Conservation (phyloP, 768 basidiomycete genomes). For the Wakefieldia striispora region DNA sequence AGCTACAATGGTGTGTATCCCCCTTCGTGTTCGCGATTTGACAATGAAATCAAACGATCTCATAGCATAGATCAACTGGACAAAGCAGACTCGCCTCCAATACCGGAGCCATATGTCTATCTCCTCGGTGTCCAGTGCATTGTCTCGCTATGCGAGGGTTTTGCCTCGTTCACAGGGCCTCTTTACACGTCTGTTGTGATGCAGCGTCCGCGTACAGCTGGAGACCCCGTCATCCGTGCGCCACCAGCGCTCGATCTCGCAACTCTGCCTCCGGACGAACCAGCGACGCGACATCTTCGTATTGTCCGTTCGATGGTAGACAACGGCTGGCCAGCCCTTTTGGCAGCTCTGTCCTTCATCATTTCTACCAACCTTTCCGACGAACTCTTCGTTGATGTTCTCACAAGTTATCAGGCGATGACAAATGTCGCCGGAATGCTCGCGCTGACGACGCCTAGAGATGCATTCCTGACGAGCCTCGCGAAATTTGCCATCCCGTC, state of each 20-base stretch:
- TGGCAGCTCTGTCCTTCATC: slow-evolving; percentile 87
- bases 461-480: slow-evolving; percentile 88
- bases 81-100: slow-evolving; percentile 91
- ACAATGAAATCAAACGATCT: not conserved
- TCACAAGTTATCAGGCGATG: slow-evolving; percentile 79
- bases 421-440: slow-evolving; percentile 88
- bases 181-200: slow-evolving; percentile 72
- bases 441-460: slow-evolving; percentile 81
- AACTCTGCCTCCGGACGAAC: slow-evolving; percentile 51
- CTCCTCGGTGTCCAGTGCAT: slow-evolving; percentile 89
- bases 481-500: slow-evolving; percentile 93
- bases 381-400: slow-evolving; percentile 84
- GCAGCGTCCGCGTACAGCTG: slow-evolving; percentile 59
- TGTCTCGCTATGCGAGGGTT: slow-evolving; percentile 81
- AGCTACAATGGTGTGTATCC: slow-evolving; percentile 77
- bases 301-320: slow-evolving; percentile 78
- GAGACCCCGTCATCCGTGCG: slow-evolving; percentile 64
- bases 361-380: slow-evolving; percentile 91
- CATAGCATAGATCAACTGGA: slow-evolving; percentile 94
- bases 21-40: not conserved
- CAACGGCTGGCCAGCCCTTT: slow-evolving; percentile 87
- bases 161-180: slow-evolving; percentile 69
- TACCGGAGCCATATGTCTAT: slow-evolving; percentile 93
- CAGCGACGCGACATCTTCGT: slow-evolving; percentile 53
- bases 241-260: slow-evolving; percentile 70